Base-by-base conservation (phyloP, 2,329 filamentous ascomycete species). In the Chaetoscypha palmicola region DNA sequence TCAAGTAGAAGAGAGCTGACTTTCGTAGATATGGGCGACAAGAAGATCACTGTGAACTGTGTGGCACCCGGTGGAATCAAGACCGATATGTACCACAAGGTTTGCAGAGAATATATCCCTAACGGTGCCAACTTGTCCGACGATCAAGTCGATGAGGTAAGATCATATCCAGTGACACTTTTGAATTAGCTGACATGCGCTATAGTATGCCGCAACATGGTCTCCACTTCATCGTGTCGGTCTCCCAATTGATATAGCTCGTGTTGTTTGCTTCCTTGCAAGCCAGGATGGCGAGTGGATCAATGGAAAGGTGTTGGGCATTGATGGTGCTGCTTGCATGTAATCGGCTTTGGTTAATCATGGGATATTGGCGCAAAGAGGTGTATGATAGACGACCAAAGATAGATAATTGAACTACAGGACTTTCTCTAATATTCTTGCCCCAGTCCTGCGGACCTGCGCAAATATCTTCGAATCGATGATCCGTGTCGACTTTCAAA, bases 11-110 rank as follows among this genome's bases (percentile, higher is more conserved):
- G 79, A 73, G 23, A 33, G 24, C 35, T 44, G 34, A 44, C 14
- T 2, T 12, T 11, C 16, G 8, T 17, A 55, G 53, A 81, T 64
- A 72, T 72, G 43, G 81, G 79, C 0, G 63, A 65, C 40, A 72
- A 84, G 58, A 68, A 77, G 47, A 85, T 86, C 58, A 83, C 77
- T 0, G 79, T 76, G 22, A 86, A 86, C 54, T 74, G 75, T 0
- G 83, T 84, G 53, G 80, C 78, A 0, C 81, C 81, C 0, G 81
- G 82, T 0, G 81, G 85, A 41, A 77, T 85, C 2, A 77, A 73
- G 2, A 83, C 79, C 0, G 67, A 70, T 1, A 84, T 84, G 79
- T 85, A 80, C 77, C 79, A 83, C 41, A 68, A 67, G 63, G 77
- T 80, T 34, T 80, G 77, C 68, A 69, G 73, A 49, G 76, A 80